Conservation (phyloP, 805 yeast species). For the Wickerhamomyces tratensis region DNA sequence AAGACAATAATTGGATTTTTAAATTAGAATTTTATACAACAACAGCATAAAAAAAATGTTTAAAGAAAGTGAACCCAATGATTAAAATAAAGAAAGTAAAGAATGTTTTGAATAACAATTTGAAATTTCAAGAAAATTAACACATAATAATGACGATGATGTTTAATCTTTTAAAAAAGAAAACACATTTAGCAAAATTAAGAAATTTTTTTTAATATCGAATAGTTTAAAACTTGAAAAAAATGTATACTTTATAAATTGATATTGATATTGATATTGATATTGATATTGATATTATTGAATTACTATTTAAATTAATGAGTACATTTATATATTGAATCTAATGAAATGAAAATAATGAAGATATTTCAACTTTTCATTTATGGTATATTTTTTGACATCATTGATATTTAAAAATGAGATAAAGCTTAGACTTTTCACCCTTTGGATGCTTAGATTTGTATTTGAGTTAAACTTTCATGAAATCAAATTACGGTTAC, state of each 20-base stretch:
- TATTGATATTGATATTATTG: too few relatives aligned
- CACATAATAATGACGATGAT: slow-evolving; percentile 9
- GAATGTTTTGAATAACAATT: slow-evolving; percentile 12
- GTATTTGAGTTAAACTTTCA: too few relatives aligned
- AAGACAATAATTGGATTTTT: background rate
- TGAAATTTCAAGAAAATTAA: slow-evolving; percentile 5
- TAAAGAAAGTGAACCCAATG: background rate
- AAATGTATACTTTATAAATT: slow-evolving; percentile 19
- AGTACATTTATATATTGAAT: slow-evolving; percentile 4
- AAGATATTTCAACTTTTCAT: too few relatives aligned
- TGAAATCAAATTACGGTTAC: too few relatives aligned
- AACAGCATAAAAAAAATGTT: background rate
- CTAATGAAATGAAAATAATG: too few relatives aligned
- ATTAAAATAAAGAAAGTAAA: background rate
- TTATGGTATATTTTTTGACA: too few relatives aligned
- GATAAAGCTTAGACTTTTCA: too few relatives aligned
- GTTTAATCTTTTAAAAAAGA: slow-evolving; percentile 15
- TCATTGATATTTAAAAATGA: too few relatives aligned
- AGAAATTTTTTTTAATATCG: background rate
- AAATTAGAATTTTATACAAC: background rate
- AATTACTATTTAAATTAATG: slow-evolving; percentile 14
- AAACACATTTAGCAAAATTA: slow-evolving; percentile 2
- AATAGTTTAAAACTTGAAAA: background rate
- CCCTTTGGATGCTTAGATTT: too few relatives aligned
- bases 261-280: slow-evolving; percentile 11